These are phyloP conservation scores for Cutaneotrichosporon cyanovorans DNA, from an alignment of 1,284 basidiomycete species.

Conservation along the genomic window DNA sequence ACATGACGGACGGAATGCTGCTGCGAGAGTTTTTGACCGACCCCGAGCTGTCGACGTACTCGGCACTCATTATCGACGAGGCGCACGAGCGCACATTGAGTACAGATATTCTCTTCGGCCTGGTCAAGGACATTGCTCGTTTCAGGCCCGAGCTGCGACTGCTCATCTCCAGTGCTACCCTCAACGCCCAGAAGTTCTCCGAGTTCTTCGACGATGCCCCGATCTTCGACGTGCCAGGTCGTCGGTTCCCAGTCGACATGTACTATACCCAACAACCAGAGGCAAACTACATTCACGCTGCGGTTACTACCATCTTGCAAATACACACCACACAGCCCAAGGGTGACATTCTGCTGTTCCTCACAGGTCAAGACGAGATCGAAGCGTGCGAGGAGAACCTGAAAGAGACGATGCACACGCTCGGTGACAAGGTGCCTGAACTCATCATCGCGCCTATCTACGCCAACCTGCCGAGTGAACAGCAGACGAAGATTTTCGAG, in stretches of 20 bases:
- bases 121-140: constrained; percentile 97
- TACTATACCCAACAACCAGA: constrained; percentile 97
- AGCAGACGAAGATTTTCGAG: constrained; percentile 99
- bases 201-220: constrained; percentile 93
- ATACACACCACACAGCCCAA: constrained; percentile 97
- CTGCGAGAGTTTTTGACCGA: constrained; percentile 91
- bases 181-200: constrained; percentile 93
- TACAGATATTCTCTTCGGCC: constrained; percentile 92
- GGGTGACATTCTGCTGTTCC: constrained; percentile 96
- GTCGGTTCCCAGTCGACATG: constrained; percentile 95
- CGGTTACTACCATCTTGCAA: constrained; percentile 97
- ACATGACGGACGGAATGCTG: constrained; percentile 99
- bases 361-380: constrained; percentile 99
- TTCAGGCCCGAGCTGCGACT: constrained; percentile 86
- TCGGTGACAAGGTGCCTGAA: constrained; percentile 93
- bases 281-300: constrained; percentile 96
- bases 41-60: constrained; percentile 85
- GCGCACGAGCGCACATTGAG: constrained; percentile 92
- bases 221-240: constrained; percentile 91
- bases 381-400: constrained; percentile 94
- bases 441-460: constrained; percentile 96
- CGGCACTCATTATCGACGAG: constrained; percentile 90
- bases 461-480: constrained; percentile 93
- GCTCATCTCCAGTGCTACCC: constrained; percentile 90
- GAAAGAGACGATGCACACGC: constrained; percentile 84